Percentiles rank a stretch among this genome's conserved stretches.
These are phyloP conservation scores for Candida neerlandica DNA, from an alignment of 1,139 yeast species.

Conservation along the genomic window DNA sequence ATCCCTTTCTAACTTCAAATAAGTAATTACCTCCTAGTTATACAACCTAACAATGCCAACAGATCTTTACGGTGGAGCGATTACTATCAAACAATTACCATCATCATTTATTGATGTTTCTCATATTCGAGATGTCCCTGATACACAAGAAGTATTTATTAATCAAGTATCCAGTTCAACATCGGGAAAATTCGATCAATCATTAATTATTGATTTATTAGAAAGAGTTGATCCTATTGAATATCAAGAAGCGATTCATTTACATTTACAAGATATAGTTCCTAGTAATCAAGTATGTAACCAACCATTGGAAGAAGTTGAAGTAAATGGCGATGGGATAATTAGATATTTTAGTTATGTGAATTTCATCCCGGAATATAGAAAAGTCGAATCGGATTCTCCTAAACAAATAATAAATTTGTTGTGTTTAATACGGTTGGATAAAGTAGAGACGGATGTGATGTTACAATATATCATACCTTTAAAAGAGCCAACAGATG, in stretches of 20 bases:
- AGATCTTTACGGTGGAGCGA: conserved; percentile 74
- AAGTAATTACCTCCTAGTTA: not conserved
- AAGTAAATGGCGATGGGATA: conserved; percentile 7
- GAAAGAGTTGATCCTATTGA: conserved; percentile 52
- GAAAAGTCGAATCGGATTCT: conserved; percentile 8
- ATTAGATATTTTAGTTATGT: conserved; percentile 13
- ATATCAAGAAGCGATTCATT: conserved; percentile 36
- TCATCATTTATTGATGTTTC: conserved; percentile 61
- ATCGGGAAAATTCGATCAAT: conserved; percentile 46
- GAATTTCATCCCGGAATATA: conserved; percentile 11
- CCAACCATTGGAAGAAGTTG: conserved; percentile 7
- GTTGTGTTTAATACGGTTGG: conserved; percentile 55
- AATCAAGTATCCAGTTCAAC: conserved; percentile 29
- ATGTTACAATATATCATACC: conserved; percentile 64
- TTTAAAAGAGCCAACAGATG: conserved; percentile 12
- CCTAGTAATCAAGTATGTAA: conserved; percentile 11
- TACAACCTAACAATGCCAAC: conserved; percentile 9
- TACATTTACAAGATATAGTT: conserved; percentile 46
- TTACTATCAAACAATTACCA: conserved; percentile 48
- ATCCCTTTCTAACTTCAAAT: not conserved
- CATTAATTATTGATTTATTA: conserved; percentile 71
- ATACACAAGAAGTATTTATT: conserved; percentile 84
- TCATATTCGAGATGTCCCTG: conserved; percentile 75
- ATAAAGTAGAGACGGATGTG: conserved; percentile 59
- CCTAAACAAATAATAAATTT: conserved; percentile 14